Evolutionary conservation across 2,329 filamentous ascomycete genomes (phyloP).

Genomic region (Xylariomycetidae sp.): DNA sequence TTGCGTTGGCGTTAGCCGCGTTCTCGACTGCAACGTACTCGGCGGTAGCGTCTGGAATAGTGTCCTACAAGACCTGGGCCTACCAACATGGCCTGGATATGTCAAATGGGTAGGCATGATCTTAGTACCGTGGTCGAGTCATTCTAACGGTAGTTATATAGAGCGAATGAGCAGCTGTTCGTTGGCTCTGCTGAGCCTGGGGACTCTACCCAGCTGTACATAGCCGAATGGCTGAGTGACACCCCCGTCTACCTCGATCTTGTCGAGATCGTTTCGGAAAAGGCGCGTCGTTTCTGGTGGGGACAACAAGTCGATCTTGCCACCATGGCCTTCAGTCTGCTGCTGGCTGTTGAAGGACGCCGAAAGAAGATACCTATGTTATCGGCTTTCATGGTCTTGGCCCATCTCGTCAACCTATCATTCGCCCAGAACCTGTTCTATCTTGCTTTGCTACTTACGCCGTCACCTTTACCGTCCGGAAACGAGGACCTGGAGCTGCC

Average conservation of each 20-base stretch:
- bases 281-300: constrained; percentile 54
- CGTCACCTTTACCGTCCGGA: constrained; percentile 35
- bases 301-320: constrained; percentile 53
- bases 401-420: constrained; percentile 53
- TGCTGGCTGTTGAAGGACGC: constrained; percentile 53
- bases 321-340: constrained; percentile 47
- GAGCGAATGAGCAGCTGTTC: too few relatives aligned
- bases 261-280: constrained; percentile 48
- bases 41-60: constrained; percentile 20
- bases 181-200: constrained; percentile 14
- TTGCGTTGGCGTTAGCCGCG: constrained; percentile 24
- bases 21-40: constrained; percentile 26
- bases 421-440: constrained; percentile 61
- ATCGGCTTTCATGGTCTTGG: constrained; percentile 52
- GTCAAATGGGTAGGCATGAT: constrained; percentile 26
- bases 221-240: constrained; percentile 48
- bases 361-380: constrained; percentile 49
- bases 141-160: constrained; percentile 1
- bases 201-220: constrained; percentile 27
- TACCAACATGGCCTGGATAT: constrained; percentile 29
- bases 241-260: constrained; percentile 46
- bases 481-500: constrained; percentile 21
- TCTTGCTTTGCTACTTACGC: constrained; percentile 50
- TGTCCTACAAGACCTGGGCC: constrained; percentile 35
- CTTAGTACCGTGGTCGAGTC: too few relatives aligned